Evolutionary conservation across 805 yeast genomes (phyloP).

Genomic region (Schwanniomyces polymorphus): DNA sequence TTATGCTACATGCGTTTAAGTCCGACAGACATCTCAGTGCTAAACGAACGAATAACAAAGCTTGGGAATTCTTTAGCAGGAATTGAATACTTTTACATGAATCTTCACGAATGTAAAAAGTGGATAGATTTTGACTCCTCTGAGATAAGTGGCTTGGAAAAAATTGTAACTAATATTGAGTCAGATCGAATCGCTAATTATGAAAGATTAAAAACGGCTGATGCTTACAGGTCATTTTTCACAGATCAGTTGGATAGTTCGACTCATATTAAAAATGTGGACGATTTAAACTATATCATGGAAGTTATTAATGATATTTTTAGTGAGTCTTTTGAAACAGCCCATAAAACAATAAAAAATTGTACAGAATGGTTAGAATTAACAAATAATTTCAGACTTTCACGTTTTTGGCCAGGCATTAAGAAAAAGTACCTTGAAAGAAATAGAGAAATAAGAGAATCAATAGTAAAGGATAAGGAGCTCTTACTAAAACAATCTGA

Average conservation of each 20-base stretch:
- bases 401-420: conserved; percentile 12
- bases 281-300: conserved; percentile 26
- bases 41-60: conserved; percentile 21
- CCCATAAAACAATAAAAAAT: conserved; percentile 14
- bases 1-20: conserved; percentile 27
- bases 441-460: conserved; percentile 14
- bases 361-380: conserved; percentile 24
- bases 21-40: conserved; percentile 22
- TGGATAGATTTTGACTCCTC: conserved; percentile 14
- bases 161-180: not conserved
- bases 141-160: not conserved
- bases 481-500: conserved; percentile 8
- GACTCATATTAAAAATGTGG: conserved; percentile 10
- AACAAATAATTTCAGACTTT: conserved; percentile 28
- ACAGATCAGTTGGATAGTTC: not conserved
- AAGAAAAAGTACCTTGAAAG: conserved; percentile 7
- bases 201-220: not conserved
- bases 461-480: conserved; percentile 9
- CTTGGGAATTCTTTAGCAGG: conserved; percentile 21
- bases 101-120: conserved; percentile 26
- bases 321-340: conserved; percentile 12
- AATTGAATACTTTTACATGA: conserved; percentile 25
- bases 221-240: conserved; percentile 1
- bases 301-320: conserved; percentile 18
- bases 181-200: not conserved